Evolutionary conservation across 352 stramenopile genomes (phyloP).

Genomic region (Peronospora belbahrii): DNA sequence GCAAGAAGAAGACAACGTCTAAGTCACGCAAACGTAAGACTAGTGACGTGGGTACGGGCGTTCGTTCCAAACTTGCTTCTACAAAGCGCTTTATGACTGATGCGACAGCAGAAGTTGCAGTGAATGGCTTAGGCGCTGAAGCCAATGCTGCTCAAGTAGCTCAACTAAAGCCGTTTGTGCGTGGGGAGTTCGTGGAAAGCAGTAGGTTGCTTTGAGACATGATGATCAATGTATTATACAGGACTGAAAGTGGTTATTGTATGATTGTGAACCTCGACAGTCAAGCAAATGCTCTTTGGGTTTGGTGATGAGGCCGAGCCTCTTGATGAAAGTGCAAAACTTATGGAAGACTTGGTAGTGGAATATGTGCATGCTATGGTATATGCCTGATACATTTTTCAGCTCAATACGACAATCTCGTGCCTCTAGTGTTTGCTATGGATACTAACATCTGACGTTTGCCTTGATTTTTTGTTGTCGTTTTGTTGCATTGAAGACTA

Average conservation of each 20-base stretch:
- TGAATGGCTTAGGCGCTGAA: slow-evolving; percentile 5
- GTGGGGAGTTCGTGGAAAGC: slow-evolving; percentile 71
- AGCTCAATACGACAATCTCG: background rate
- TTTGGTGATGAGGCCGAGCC: slow-evolving; percentile 74
- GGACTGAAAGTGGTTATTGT: slow-evolving; percentile 4
- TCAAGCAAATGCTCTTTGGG: slow-evolving; percentile 87
- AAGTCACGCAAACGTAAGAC: slow-evolving; percentile 72
- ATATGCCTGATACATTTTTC: slow-evolving; percentile 2
- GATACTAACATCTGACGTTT: background rate
- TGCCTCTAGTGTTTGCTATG: background rate
- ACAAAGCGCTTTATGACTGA: slow-evolving; percentile 28
- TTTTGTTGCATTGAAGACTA: slow-evolving; percentile 65
- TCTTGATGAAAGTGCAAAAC: slow-evolving; percentile 58
- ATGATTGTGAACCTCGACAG: slow-evolving; percentile 16
- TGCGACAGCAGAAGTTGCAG: background rate
- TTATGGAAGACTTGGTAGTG: slow-evolving; percentile 83
- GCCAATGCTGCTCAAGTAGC: slow-evolving; percentile 9
- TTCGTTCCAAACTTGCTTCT: slow-evolving; percentile 28
- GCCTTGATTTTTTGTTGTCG: slow-evolving; percentile 2
- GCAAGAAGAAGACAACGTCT: slow-evolving; percentile 65
- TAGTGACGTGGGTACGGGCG: slow-evolving; percentile 37
- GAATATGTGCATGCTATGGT: slow-evolving; percentile 83
- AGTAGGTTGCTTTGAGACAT: slow-evolving; percentile 39
- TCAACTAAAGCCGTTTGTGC: slow-evolving; percentile 67
- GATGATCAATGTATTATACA: too few species aligned